Conservation (phyloP, 345 rosid species). For the Noccaea caerulescens region DNA sequence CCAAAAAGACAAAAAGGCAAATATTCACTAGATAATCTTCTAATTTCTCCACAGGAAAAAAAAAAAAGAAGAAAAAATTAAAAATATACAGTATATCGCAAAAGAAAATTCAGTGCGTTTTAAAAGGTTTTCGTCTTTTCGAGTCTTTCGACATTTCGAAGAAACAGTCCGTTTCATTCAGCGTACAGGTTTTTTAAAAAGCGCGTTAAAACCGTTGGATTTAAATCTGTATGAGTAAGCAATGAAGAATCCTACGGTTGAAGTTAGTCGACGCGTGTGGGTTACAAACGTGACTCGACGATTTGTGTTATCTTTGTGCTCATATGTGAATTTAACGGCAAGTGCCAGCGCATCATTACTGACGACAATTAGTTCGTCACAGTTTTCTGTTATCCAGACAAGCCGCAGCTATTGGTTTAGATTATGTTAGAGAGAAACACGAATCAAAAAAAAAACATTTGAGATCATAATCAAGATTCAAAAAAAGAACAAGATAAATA, state of each 20-base stretch:
- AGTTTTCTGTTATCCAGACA: background rate
- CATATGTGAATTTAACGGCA: constrained; percentile 20
- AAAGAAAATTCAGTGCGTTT: constrained; percentile 3
- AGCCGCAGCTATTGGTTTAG: background rate
- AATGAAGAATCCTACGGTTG: constrained; percentile 32
- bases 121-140: background rate
- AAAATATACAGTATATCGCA: no score
- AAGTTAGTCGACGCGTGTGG: constrained; percentile 36
- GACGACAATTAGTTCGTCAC: constrained; percentile 22
- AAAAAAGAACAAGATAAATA: no score
- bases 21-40: constrained; percentile 21
- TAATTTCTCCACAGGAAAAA: constrained; percentile 15
- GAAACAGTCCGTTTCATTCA: constrained; percentile 32
- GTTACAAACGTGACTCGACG: constrained; percentile 29
- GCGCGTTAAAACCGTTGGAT: constrained; percentile 44
- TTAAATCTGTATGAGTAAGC: background rate
- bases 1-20: constrained; percentile 17
- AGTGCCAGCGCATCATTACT: constrained; percentile 32
- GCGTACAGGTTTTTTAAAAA: constrained; percentile 10
- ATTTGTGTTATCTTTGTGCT: background rate
- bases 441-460: no score
- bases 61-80: background rate
- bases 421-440: background rate
- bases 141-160: constrained; percentile 13
- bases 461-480: no score